Evolutionary conservation across 345 rosid genomes (phyloP).

Genomic region (Hibiscus syriacus): DNA sequence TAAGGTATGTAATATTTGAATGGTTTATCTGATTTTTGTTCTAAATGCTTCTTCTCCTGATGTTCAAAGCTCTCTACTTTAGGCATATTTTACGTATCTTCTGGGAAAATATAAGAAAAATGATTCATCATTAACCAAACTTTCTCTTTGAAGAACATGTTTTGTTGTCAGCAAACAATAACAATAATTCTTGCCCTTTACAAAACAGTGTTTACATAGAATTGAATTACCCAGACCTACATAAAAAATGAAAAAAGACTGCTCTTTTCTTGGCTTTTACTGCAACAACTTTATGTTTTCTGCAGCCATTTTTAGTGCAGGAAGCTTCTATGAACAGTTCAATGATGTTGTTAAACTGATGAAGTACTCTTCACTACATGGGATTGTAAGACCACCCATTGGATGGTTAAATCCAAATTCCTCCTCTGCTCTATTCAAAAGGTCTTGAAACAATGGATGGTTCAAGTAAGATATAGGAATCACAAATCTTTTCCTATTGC

Average conservation of each 20-base stretch:
- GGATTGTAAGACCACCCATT: conserved; percentile 15
- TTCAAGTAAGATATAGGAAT: conserved; percentile 16
- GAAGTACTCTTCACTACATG: conserved; percentile 15
- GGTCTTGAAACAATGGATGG: conserved; percentile 16
- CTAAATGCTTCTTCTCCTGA: too few species aligned
- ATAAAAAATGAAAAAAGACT: conserved; percentile 20
- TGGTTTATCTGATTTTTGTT: too few species aligned
- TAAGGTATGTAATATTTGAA: too few species aligned
- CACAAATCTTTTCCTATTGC: conserved; percentile 12
- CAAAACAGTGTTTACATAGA: conserved; percentile 8
- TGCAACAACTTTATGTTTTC: background rate
- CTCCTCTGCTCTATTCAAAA: conserved; percentile 12
- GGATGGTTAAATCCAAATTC: conserved; percentile 19
- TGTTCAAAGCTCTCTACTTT: too few species aligned
- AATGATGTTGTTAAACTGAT: conserved; percentile 22
- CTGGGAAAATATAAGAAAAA: background rate
- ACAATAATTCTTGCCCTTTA: conserved; percentile 1
- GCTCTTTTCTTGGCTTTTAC: background rate
- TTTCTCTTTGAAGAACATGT: background rate
- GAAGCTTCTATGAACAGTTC: conserved; percentile 32
- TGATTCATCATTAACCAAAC: background rate
- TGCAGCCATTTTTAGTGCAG: background rate
- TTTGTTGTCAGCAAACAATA: conserved; percentile 3
- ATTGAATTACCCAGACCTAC: background rate
- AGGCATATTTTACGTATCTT: background rate